Conservation (phyloP, 805 yeast species). For the Candida ulmi region DNA sequence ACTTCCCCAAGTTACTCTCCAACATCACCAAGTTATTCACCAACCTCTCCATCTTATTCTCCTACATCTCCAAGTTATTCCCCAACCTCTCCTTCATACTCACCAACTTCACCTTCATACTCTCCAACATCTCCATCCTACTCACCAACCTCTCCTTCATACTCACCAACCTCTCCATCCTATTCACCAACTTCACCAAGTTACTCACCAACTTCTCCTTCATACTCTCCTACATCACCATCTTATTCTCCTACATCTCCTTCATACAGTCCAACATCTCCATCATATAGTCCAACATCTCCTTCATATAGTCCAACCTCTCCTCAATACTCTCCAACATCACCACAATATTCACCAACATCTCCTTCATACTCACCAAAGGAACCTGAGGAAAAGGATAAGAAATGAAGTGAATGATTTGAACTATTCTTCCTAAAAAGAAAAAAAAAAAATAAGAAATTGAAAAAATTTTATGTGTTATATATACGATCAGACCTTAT, state of each 20-base stretch:
- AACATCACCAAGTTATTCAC: conserved; percentile 75
- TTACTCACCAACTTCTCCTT: conserved; percentile 51
- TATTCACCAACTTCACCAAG: conserved; percentile 63
- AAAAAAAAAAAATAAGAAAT: conserved; percentile 3
- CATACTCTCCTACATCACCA: conserved; percentile 44
- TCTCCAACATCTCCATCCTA: conserved; percentile 72
- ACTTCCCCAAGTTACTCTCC: conserved; percentile 71
- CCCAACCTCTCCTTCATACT: conserved; percentile 70
- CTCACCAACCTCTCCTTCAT: conserved; percentile 66
- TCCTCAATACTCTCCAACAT: conserved; percentile 39
- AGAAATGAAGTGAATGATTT: conserved; percentile 2
- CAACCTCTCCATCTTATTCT: conserved; percentile 63
- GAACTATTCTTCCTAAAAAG: too few species aligned
- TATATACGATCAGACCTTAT: neutral
- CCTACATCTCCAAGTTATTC: conserved; percentile 80
- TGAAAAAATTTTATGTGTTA: conserved; percentile 5
- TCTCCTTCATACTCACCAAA: conserved; percentile 36
- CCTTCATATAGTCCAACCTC: conserved; percentile 36
- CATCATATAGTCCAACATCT: conserved; percentile 40
- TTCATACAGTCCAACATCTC: conserved; percentile 56
- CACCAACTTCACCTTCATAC: conserved; percentile 79
- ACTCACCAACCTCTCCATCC: conserved; percentile 46
- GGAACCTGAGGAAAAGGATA: conserved; percentile 12
- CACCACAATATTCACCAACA: conserved; percentile 40
- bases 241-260: conserved; percentile 63